phyloP scores from a whole-genome alignment of 257 asterid species.

The Verbena officinalis region DNA sequence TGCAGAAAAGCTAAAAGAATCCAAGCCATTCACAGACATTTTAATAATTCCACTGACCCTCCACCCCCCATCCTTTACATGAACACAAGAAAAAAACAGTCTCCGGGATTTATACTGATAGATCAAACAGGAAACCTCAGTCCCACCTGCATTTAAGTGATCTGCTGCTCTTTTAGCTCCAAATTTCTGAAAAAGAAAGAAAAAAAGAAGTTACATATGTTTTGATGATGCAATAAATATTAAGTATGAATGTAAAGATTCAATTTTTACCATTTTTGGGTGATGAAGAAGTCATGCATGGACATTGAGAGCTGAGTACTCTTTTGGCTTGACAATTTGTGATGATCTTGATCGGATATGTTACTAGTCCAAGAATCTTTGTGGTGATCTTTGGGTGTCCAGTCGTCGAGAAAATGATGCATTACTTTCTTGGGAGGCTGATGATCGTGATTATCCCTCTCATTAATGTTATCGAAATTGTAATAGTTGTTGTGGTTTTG shows the following conservation, averaged over 20 bases:
- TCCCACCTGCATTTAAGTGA: conserved; percentile 43
- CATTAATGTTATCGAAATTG: conserved; percentile 17
- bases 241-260: not conserved
- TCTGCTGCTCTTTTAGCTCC: conserved; percentile 42
- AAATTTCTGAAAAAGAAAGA: conserved; percentile 54
- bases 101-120: conserved; percentile 30
- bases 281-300: conserved; percentile 63
- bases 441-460: conserved; percentile 30
- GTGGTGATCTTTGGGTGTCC: conserved; percentile 45
- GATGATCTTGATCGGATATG: conserved; percentile 16
- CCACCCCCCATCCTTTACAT: not conserved
- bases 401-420: conserved; percentile 75
- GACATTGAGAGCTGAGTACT: conserved; percentile 58
- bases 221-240: not conserved
- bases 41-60: conserved; percentile 13
- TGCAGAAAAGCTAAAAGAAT: conserved; percentile 10
- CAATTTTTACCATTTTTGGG: conserved; percentile 46
- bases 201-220: not conserved
- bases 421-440: conserved; percentile 56
- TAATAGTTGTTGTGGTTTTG: conserved; percentile 20
- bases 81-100: conserved; percentile 9
- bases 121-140: conserved; percentile 34
- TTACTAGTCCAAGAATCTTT: conserved; percentile 48
- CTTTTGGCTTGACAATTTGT: conserved; percentile 29
- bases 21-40: conserved; percentile 24